Evolutionary conservation across 805 yeast species (phyloP), one percentile per base, ranked within the genome.

Genomic region (Saccharomyces eubayanus): DNA sequence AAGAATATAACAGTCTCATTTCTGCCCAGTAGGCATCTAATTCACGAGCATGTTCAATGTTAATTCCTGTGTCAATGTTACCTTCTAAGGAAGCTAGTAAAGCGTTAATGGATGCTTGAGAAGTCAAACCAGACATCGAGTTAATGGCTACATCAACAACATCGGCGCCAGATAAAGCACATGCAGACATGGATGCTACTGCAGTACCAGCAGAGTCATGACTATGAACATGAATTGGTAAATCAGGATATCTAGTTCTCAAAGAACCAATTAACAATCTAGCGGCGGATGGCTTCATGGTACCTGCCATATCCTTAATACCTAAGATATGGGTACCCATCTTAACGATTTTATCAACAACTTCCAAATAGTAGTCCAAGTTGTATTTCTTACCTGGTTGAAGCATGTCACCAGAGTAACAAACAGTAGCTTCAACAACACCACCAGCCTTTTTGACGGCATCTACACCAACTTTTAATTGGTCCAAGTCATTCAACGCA

Each of bases 201-300:
- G 96, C 99, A 53, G 99, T 94, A 77, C 99, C 99, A 40, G 99
- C 99, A 59, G 98, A 91, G 75, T 94, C 99, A 74, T 94, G 99
- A 36, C 98, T 91, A 75, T 94, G 99, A 47, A 94, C 97, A 71
- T 94, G 99, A 69, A 94, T 94, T 63, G 98, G 97, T 69, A 94
- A 78, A 67, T 89, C 83, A 55, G 99, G 99, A 74, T 87, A 89
- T 73, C 81, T 84, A 57, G 80, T 82, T 75, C 99, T 84, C 63
- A 94, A 82, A 29, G 88, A 76, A 56, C 91, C 82, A 63, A 94
- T 81, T 69, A 94, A 82, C 52, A 84, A 62, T 49, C 78, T 82
- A 47, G 99, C 99, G 57, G 99, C 99, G 56, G 82, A 77, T 57
- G 99, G 99, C 74, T 92, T 91, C 77, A 94, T 73, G 60, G 98